Evolutionary conservation across 192 early-diverging fungal genomes (phyloP).

Genomic region (Dissophora globulifera): DNA sequence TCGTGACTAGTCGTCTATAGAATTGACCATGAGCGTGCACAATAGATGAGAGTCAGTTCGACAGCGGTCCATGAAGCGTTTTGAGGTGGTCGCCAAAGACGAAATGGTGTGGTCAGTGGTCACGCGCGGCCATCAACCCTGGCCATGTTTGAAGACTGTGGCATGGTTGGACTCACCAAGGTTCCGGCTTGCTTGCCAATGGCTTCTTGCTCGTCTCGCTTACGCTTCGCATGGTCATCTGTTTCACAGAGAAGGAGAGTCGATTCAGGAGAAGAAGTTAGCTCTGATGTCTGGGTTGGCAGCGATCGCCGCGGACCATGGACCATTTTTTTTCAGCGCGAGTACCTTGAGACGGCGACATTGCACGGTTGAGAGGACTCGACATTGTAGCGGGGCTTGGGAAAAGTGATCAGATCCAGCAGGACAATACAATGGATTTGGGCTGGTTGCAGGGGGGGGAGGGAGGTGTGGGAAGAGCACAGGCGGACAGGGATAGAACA

Average conservation of each 20-base stretch:
- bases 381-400: constrained; percentile 7
- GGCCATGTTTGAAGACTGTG: background rate
- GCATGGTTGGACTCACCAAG: constrained; percentile 2
- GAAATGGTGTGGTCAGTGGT: background rate
- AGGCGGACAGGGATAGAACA: no score
- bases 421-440: background rate
- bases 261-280: no score
- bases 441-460: background rate
- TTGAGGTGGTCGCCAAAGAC: background rate
- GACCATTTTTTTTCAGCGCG: background rate
- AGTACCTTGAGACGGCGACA: constrained; percentile 34
- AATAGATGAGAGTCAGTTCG: no score
- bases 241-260: background rate
- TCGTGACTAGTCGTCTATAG: no score
- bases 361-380: constrained; percentile 28
- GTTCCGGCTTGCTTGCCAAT: constrained; percentile 23
- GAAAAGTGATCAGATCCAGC: background rate
- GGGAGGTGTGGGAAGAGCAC: background rate
- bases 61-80: no score
- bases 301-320: no score
- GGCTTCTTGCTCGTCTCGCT: constrained; percentile 33
- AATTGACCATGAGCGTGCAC: no score
- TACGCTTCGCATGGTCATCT: constrained; percentile 50
- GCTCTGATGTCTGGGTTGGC: no score
- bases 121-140: no score